Conservation (phyloP, 2,329 filamentous ascomycete species). For the Nakataea oryzae region DNA sequence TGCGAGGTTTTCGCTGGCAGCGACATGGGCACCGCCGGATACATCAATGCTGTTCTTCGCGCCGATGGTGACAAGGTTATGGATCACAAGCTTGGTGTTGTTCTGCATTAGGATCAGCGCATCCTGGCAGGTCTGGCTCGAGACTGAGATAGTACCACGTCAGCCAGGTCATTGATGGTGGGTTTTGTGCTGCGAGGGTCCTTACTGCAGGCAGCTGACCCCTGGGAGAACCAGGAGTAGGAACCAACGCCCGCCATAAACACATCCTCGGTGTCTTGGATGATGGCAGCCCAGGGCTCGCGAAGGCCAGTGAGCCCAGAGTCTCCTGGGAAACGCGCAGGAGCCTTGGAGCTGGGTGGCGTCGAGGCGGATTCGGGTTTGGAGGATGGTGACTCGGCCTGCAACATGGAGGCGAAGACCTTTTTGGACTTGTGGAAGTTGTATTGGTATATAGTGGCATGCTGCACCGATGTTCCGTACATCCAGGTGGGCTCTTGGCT, state of each 20-base stretch:
- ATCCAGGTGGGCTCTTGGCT: constrained; percentile 17
- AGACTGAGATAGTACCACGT: constrained; percentile 5
- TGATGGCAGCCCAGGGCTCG: neutral
- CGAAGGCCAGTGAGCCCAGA: neutral
- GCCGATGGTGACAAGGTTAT: constrained; percentile 20
- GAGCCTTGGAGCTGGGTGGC: constrained; percentile 24
- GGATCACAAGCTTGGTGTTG: constrained; percentile 11
- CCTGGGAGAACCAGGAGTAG: constrained; percentile 6
- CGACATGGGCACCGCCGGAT: constrained; percentile 14
- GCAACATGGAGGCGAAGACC: constrained; percentile 34
- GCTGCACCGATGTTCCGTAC: constrained; percentile 32
- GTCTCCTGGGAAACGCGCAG: constrained; percentile 3
- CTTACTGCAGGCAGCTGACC: neutral
- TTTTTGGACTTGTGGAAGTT: constrained; percentile 32
- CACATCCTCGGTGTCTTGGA: constrained; percentile 7
- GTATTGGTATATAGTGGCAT: constrained; percentile 36
- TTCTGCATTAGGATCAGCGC: constrained; percentile 13
- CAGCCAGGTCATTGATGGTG: neutral
- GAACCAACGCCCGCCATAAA: constrained; percentile 1
- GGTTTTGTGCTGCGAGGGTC: no score
- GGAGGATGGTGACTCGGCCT: constrained; percentile 30
- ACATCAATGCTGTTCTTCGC: constrained; percentile 16
- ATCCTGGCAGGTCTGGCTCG: constrained; percentile 14
- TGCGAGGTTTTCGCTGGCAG: constrained; percentile 16
- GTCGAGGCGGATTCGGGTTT: constrained; percentile 30